A percentile compares a stretch with the other conserved stretches of the same genome.
phyloP scores from a whole-genome alignment of 768 basidiomycete genomes.

The Lepiota venenata region DNA sequence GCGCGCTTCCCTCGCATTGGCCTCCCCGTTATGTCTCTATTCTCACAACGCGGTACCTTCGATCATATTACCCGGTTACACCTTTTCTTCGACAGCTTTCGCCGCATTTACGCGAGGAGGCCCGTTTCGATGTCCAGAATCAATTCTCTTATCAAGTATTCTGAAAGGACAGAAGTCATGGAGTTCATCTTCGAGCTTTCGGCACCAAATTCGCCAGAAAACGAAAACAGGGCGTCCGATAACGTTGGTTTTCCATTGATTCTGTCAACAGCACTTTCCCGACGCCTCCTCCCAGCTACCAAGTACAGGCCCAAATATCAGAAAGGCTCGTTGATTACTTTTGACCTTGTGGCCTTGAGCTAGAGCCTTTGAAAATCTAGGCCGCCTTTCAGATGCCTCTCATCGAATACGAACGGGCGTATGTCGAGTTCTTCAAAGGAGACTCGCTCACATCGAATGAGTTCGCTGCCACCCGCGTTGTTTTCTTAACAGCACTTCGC shows the following conservation, averaged over 20 bases:
- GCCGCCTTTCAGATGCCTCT: constrained; percentile 4
- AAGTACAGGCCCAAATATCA: not conserved
- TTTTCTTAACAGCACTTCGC: no score
- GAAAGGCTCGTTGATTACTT: no score
- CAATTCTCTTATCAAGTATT: not conserved
- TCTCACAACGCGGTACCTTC: not conserved
- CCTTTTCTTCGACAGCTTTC: not conserved
- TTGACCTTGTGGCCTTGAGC: no score
- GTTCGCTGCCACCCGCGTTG: not conserved
- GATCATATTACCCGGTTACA: not conserved
- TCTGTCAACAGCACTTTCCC: not conserved
- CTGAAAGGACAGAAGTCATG: not conserved
- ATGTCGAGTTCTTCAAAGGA: not conserved
- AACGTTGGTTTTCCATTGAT: not conserved
- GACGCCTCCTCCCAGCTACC: not conserved
- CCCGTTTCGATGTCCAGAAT: not conserved
- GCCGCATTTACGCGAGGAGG: not conserved
- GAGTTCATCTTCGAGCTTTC: not conserved
- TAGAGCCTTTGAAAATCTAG: not conserved
- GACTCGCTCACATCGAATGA: not conserved
- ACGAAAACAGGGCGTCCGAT: not conserved
- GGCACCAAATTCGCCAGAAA: not conserved
- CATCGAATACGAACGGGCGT: not conserved
- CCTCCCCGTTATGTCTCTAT: not conserved
- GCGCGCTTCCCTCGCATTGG: not conserved